Evolutionary conservation across 345 rosid species (phyloP).

Genomic region (Eucalyptus sp.): DNA sequence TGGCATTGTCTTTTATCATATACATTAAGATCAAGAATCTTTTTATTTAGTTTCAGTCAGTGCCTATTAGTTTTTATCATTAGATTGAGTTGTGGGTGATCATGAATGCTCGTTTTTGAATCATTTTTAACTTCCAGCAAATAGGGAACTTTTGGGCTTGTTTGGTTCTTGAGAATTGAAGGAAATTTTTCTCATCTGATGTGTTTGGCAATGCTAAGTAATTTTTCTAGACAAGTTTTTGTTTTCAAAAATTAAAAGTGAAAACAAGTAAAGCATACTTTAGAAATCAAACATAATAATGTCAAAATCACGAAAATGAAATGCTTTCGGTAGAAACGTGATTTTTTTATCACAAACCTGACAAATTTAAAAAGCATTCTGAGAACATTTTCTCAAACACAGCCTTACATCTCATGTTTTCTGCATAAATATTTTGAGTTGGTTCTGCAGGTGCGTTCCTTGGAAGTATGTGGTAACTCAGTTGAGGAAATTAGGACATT

Average conservation of each 20-base stretch:
- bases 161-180: background rate
- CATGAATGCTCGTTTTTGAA: background rate
- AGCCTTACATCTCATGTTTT: background rate
- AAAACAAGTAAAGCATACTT: background rate
- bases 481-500: conserved; percentile 53
- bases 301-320: background rate
- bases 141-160: background rate
- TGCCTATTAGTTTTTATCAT: background rate
- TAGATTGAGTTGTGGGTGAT: background rate
- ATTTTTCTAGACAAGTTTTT: background rate
- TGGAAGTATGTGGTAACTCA: conserved; percentile 46
- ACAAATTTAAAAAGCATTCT: background rate
- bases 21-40: background rate
- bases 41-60: background rate
- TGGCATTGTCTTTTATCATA: background rate
- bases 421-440: background rate
- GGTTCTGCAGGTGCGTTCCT: conserved; percentile 49
- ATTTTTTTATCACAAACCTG: background rate
- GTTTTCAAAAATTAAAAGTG: background rate
- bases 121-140: background rate
- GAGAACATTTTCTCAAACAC: background rate
- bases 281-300: background rate
- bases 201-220: background rate
- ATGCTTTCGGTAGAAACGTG: background rate
- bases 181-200: background rate